Evolutionary conservation across 305 asterid species (phyloP).

Genomic region (Fraxinus greggii): DNA sequence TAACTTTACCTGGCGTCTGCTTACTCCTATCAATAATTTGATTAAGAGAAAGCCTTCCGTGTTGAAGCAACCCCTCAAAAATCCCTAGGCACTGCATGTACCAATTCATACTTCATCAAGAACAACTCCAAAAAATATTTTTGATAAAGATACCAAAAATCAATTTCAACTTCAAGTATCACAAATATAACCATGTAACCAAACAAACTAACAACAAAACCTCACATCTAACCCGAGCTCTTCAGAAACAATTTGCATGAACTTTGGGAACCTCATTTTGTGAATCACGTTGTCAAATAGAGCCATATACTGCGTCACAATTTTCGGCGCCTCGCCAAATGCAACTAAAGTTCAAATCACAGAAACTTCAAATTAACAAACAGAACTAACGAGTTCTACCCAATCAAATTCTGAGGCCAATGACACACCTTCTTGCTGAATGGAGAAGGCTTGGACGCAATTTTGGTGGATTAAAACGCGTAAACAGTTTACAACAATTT

Average conservation of each 20-base stretch:
- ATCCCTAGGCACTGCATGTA: constrained; percentile 54
- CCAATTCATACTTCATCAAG: constrained; percentile 4
- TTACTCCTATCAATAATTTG: constrained; percentile 61
- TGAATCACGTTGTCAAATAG: constrained; percentile 67
- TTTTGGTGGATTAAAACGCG: constrained; percentile 83
- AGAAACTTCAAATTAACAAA: neutral
- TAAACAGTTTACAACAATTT: constrained; percentile 57
- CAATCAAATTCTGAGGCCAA: neutral
- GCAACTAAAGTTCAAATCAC: constrained; percentile 35
- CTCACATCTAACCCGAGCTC: constrained; percentile 71
- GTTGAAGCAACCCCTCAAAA: constrained; percentile 73
- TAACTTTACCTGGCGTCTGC: constrained; percentile 36
- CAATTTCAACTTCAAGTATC: constrained; percentile 18
- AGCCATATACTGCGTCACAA: constrained; percentile 59
- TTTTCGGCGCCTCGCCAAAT: constrained; percentile 51
- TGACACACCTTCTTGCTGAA: constrained; percentile 48
- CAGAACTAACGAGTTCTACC: neutral
- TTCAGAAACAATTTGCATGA: constrained; percentile 62
- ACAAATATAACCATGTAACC: constrained; percentile 2
- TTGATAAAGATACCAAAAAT: neutral
- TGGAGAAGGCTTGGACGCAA: constrained; percentile 72
- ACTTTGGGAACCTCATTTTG: constrained; percentile 69
- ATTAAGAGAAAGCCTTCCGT: constrained; percentile 75
- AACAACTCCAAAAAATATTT: neutral
- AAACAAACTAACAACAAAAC: constrained; percentile 16